Percentiles rank a stretch among this genome's conserved stretches.
phyloP scores from a whole-genome alignment of 495 filamentous ascomycete genomes.

The Annulohypoxylon moriforme region DNA sequence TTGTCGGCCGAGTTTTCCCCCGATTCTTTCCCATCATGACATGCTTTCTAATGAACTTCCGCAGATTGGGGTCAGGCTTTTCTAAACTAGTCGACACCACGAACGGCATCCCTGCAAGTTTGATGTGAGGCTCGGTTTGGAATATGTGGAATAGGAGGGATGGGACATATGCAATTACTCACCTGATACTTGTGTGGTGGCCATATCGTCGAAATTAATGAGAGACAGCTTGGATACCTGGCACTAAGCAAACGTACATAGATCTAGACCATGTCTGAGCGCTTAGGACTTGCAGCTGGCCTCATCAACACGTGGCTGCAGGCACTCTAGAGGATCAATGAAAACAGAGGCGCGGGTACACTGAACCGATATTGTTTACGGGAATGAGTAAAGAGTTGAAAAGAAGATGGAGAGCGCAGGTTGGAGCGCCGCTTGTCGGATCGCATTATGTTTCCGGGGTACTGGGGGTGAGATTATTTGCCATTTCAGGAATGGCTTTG shows the following conservation, averaged over 20 bases:
- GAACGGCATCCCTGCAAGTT: conserved; percentile 35
- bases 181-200: conserved; percentile 17
- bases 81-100: conserved; percentile 45
- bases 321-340: background rate
- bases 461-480: conserved; percentile 2
- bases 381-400: conserved; percentile 7
- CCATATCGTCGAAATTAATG: background rate
- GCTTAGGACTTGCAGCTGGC: background rate
- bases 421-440: background rate
- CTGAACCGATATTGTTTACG: conserved; percentile 1
- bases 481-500: background rate
- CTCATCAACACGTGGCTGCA: conserved; percentile 3
- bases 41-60: conserved; percentile 59
- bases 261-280: conserved; percentile 2
- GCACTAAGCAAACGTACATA: background rate
- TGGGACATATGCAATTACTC: background rate
- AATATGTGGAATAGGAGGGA: background rate
- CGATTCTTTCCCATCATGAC: conserved; percentile 64
- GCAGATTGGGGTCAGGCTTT: conserved; percentile 49
- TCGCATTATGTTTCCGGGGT: conserved; percentile 13
- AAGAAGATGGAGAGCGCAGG: background rate
- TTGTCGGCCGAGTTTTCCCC: conserved; percentile 19
- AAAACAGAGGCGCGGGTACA: background rate
- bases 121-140: conserved; percentile 7
- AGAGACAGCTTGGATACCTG: background rate